Evolutionary conservation across 352 stramenopile species (phyloP), one percentile per base, ranked within the genome.

Genomic region (Phytophthora megakarya): DNA sequence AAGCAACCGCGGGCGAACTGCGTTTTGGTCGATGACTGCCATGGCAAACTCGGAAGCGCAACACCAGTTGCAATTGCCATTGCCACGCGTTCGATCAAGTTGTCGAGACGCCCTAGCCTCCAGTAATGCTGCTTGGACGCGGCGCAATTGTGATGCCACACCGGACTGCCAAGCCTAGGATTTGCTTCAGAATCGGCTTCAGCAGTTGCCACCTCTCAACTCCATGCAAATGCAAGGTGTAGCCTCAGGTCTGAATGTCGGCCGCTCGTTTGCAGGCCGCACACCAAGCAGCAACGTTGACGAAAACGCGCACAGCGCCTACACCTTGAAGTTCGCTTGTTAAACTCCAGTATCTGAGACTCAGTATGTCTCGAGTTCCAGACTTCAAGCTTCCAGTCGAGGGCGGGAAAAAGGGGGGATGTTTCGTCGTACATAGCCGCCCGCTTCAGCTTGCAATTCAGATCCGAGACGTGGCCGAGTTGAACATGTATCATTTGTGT

Each of bases 11-110:
- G 30, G 7, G 3, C 9, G 22, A 33, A 40, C 49, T 78, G 66
- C 61, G 70, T 75, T 60, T 75, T 66, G 56, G 50, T 22, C 33
- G 70, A 78, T 78, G 57, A 65, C 70, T 39, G 11, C 23, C 18
- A 38, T 19, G 33, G 16, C 39, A 49, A 22, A n/a, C 37, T 25
- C n/a, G 42, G 61, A 75, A 78, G 53, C 62, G 70, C 66, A 75
- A 77, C 32, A 16, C 32, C 18, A 33, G 16, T 45, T 25, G 13
- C n/a, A n/a, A n/a, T n/a, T n/a, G n/a, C n/a, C n/a, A n/a, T n/a
- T n/a, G n/a, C n/a, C n/a, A 22, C 16, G 38, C 37, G 56, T 46
- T n/a, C n/a, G n/a, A n/a, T n/a, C 42, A 50, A 47, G 21, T n/a
- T 66, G 39, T 58, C 23, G 19, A 63, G 30, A 32, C 28, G 19